These are phyloP conservation scores for Suillus cothurnatus DNA, from an alignment of 768 basidiomycete genomes.

Conservation along the genomic window DNA sequence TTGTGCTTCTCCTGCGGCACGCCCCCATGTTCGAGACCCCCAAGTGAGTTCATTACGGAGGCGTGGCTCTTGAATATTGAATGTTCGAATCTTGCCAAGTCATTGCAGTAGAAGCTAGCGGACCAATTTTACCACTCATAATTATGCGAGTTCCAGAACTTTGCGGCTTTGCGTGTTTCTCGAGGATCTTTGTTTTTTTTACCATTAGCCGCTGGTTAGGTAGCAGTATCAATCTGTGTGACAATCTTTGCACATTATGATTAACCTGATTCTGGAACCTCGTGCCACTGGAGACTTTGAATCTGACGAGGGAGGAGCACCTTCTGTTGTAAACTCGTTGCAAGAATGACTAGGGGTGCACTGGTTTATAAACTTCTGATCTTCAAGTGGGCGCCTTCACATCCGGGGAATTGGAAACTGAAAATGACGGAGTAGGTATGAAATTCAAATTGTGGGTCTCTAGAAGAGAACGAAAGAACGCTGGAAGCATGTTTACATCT, in stretches of 20 bases:
- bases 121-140: not conserved
- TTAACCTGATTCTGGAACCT: not conserved
- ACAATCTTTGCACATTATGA: not conserved
- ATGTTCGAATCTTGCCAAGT: not conserved
- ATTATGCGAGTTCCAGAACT: not conserved
- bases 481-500: not conserved
- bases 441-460: not conserved
- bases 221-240: not conserved
- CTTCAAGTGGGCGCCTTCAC: not conserved
- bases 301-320: not conserved
- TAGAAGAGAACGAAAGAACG: not conserved
- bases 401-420: conserved; percentile 3
- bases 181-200: not conserved
- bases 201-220: not conserved
- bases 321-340: not conserved
- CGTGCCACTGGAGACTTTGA: not conserved
- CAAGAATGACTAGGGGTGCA: not conserved
- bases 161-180: not conserved
- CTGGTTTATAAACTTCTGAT: not conserved
- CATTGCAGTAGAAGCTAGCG: not conserved
- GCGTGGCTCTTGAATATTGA: not conserved
- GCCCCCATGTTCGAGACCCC: not conserved
- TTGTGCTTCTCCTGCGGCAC: not conserved
- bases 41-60: not conserved
- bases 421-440: not conserved